phyloP scores from a whole-genome alignment of 345 rosid species.

The Gossypium arboreum region DNA sequence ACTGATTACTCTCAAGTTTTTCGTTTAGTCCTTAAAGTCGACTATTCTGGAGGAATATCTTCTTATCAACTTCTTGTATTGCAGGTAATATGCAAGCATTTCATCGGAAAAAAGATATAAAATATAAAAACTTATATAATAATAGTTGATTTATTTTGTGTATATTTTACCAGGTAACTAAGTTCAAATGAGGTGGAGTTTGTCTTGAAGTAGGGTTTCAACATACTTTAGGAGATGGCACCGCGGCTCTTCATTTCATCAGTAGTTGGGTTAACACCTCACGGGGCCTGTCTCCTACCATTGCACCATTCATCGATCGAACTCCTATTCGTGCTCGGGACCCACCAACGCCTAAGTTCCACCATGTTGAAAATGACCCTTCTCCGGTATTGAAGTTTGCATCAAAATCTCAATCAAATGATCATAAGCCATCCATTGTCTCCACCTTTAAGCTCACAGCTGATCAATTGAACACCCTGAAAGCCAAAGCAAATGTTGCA shows the following conservation, averaged over 20 bases:
- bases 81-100: not conserved
- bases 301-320: conserved; percentile 20
- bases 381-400: not conserved
- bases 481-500: not conserved
- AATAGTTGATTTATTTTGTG: not conserved
- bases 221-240: not conserved
- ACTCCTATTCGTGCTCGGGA: not conserved
- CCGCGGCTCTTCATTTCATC: conserved; percentile 16
- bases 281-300: conserved; percentile 14
- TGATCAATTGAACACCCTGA: conserved; percentile 18
- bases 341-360: conserved; percentile 18
- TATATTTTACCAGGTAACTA: conserved; percentile 19
- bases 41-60: not conserved
- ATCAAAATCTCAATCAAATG: not conserved
- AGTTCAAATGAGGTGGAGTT: conserved; percentile 30
- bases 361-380: conserved; percentile 25
- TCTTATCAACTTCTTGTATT: not conserved
- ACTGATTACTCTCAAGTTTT: not conserved
- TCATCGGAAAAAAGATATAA: not conserved
- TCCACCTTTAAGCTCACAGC: conserved; percentile 17
- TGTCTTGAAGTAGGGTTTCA: conserved; percentile 21
- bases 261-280: conserved; percentile 24
- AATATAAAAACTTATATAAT: too few relatives aligned
- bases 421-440: not conserved
- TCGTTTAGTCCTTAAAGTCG: not conserved